phyloP scores from a whole-genome alignment of 805 yeast genomes.

The Ogataea glucozyma region DNA sequence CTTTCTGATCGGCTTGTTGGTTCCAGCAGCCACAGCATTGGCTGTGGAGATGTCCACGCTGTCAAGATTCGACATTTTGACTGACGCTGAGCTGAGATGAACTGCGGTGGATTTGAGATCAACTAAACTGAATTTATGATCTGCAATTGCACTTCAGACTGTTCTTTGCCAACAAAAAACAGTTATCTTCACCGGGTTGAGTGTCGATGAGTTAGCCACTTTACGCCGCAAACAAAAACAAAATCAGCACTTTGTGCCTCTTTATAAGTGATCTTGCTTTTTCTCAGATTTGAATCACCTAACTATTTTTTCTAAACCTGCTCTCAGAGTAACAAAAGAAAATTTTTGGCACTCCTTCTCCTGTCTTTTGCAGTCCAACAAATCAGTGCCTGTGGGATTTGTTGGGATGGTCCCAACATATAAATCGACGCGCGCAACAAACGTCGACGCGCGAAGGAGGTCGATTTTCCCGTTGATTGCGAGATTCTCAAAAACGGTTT shows the following conservation, averaged over 20 bases:
- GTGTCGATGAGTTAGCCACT: slow-evolving; percentile 2
- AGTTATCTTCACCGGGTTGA: background rate
- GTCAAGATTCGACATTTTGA: slow-evolving; percentile 30
- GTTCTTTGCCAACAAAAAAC: slow-evolving; percentile 7
- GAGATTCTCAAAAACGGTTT: too few species aligned
- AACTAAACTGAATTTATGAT: too few species aligned
- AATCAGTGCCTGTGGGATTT: slow-evolving; percentile 9
- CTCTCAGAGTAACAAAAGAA: background rate
- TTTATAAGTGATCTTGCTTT: background rate
- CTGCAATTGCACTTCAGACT: slow-evolving; percentile 1
- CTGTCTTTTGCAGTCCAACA: slow-evolving; percentile 5
- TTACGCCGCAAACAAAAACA: background rate
- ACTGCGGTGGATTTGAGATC: too few species aligned
- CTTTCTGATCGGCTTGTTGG: slow-evolving; percentile 66
- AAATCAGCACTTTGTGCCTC: background rate
- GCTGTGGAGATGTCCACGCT: slow-evolving; percentile 65
- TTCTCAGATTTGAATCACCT: background rate
- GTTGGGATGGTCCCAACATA: slow-evolving; percentile 19
- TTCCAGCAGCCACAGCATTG: slow-evolving; percentile 80
- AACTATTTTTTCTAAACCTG: background rate
- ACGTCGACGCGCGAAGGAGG: slow-evolving; percentile 8
- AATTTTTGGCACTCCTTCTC: slow-evolving; percentile 5
- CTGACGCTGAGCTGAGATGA: slow-evolving; percentile 1
- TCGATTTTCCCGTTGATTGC: too few species aligned
- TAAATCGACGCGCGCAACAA: slow-evolving; percentile 3